These are phyloP conservation scores for Hymenoscyphus linearis DNA, from an alignment of 2,329 filamentous ascomycete genomes.

Conservation along the genomic window DNA sequence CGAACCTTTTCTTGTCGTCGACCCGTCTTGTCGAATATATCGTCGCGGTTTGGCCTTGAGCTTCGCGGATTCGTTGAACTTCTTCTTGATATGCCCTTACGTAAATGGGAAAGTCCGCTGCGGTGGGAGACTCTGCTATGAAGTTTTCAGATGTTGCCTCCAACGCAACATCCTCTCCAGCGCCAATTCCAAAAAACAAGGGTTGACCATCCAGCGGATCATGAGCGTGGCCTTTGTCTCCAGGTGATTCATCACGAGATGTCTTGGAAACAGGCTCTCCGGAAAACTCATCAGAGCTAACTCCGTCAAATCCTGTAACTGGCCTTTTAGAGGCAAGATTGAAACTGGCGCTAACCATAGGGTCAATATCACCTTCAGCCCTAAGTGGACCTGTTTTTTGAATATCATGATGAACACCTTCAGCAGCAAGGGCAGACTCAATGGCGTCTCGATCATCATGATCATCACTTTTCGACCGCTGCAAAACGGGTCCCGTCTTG, in stretches of 20 bases:
- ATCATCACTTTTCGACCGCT: constrained; percentile 45
- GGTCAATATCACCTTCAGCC: constrained; percentile 7
- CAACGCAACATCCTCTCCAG: constrained; percentile 44
- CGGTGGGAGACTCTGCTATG: constrained; percentile 79
- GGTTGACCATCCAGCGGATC: constrained; percentile 57
- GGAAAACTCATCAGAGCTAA: neutral
- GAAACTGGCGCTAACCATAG: constrained; percentile 1
- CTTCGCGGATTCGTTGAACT: constrained; percentile 62
- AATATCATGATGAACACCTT: constrained; percentile 47
- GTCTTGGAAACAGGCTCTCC: constrained; percentile 13
- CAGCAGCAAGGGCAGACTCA: constrained; percentile 45
- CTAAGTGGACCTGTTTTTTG: constrained; percentile 21
- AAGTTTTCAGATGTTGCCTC: constrained; percentile 38
- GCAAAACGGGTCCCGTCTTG: constrained; percentile 24
- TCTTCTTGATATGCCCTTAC: constrained; percentile 82
- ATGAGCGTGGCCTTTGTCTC: constrained; percentile 56
- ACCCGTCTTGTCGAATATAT: constrained; percentile 53
- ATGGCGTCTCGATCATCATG: constrained; percentile 44
- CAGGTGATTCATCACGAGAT: constrained; percentile 33
- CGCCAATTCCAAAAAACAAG: constrained; percentile 72
- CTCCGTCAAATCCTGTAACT: neutral
- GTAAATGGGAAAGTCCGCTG: constrained; percentile 82
- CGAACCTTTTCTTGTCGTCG: constrained; percentile 35
- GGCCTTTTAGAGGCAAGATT: neutral
- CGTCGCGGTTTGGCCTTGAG: constrained; percentile 43